Evolutionary conservation across 1,284 basidiomycete genomes (phyloP).

Genomic region (Tilletiaria anomala): DNA sequence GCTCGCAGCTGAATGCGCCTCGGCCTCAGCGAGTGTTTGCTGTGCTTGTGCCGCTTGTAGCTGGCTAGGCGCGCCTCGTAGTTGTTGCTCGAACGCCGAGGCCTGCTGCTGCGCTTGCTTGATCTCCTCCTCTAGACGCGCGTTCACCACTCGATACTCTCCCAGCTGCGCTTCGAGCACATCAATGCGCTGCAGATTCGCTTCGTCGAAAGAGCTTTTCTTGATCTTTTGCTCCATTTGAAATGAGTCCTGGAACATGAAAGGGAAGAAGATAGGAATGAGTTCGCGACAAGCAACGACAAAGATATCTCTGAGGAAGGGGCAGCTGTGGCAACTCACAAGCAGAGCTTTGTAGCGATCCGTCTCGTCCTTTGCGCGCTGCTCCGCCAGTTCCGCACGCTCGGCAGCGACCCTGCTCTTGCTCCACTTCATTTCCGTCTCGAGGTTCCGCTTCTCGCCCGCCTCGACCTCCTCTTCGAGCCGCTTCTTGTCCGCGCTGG

Average conservation of each 20-base stretch:
- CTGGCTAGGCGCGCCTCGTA: conserved; percentile 19
- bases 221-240: neutral
- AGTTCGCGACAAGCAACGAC: no score
- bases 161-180: neutral
- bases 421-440: conserved; percentile 22
- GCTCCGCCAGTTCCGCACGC: conserved; percentile 4
- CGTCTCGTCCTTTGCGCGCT: conserved; percentile 13
- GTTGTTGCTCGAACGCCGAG: neutral
- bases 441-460: conserved; percentile 14
- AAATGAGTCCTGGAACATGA: neutral
- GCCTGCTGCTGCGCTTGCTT: conserved; percentile 2
- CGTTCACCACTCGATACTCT: neutral
- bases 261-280: neutral
- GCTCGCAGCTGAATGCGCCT: conserved; percentile 11
- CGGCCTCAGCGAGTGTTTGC: conserved; percentile 10
- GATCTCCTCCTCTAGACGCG: neutral
- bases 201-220: neutral
- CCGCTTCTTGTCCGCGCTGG: conserved; percentile 2
- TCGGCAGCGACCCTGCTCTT: conserved; percentile 17
- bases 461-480: conserved; percentile 17
- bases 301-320: no score
- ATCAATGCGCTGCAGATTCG: neutral
- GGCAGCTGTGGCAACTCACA: conserved; percentile 1
- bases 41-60: conserved; percentile 12
- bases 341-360: conserved; percentile 15